A percentile compares a stretch with the other conserved stretches of the same genome.
These are phyloP conservation scores for Coelastrella sp. DNA, from an alignment of 139 green algal species.

Conservation along the genomic window DNA sequence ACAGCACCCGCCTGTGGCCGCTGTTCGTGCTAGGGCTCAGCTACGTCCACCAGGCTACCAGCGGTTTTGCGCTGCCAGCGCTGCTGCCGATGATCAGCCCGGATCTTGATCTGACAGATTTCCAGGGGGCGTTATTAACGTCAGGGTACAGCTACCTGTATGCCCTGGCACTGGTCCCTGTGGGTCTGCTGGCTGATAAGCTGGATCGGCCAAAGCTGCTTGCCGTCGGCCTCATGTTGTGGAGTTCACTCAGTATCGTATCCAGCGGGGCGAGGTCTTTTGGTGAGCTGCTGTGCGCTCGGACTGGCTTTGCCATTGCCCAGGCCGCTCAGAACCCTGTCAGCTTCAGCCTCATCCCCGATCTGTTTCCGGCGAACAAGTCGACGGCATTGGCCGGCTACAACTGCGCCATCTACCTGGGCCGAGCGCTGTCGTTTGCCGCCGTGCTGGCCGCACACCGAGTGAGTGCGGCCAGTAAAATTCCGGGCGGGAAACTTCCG, in stretches of 20 bases:
- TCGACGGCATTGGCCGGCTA: slow-evolving; percentile 88
- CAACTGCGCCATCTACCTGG: slow-evolving; percentile 92
- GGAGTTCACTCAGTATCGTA: slow-evolving; percentile 77
- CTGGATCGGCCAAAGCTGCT: slow-evolving; percentile 74
- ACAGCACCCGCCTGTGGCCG: slow-evolving; percentile 74
- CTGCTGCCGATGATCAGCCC: slow-evolving; percentile 85
- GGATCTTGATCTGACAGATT: slow-evolving; percentile 81
- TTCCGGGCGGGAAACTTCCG: not conserved
- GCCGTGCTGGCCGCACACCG: slow-evolving; percentile 70
- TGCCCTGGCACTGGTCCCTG: slow-evolving; percentile 82
- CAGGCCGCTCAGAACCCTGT: slow-evolving; percentile 92
- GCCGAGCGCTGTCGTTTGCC: slow-evolving; percentile 84
- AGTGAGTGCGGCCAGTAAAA: not conserved
- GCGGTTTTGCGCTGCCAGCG: slow-evolving; percentile 81
- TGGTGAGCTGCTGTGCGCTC: slow-evolving; percentile 72
- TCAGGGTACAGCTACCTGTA: slow-evolving; percentile 78
- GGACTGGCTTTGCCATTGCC: slow-evolving; percentile 82
- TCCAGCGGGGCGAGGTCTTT: slow-evolving; percentile 66
- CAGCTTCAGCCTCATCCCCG: slow-evolving; percentile 84
- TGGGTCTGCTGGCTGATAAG: slow-evolving; percentile 85
- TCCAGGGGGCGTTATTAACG: slow-evolving; percentile 69
- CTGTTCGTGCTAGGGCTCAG: slow-evolving; percentile 77
- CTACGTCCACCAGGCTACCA: slow-evolving; percentile 89
- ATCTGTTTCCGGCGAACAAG: slow-evolving; percentile 87
- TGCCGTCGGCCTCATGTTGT: slow-evolving; percentile 70